phyloP scores from a whole-genome alignment of 805 yeast species.

The Saturnispora silvae region DNA sequence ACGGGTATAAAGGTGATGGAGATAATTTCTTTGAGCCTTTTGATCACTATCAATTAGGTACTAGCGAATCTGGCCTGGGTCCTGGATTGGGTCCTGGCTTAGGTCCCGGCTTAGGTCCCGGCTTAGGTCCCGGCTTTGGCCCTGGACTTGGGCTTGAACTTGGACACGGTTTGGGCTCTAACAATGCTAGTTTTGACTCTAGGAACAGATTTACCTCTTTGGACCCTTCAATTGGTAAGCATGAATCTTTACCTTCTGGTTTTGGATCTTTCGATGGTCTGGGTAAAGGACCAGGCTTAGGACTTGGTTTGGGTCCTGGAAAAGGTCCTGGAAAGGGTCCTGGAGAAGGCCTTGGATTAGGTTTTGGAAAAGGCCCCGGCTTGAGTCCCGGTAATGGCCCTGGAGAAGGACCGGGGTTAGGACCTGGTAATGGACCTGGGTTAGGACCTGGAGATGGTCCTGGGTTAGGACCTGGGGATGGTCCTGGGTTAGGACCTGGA shows the following conservation, averaged over 20 bases:
- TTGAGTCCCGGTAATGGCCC: constrained; percentile 5
- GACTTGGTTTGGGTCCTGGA: constrained; percentile 7
- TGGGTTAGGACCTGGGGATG: constrained; percentile 21
- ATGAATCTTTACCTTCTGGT: constrained; percentile 15
- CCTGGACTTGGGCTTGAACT: constrained; percentile 8
- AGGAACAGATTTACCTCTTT: too few relatives aligned
- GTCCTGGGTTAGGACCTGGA: too few relatives aligned
- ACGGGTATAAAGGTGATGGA: too few relatives aligned
- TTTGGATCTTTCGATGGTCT: constrained; percentile 24
- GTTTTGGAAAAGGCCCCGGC: constrained; percentile 11
- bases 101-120: constrained; percentile 11
- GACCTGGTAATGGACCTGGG: constrained; percentile 8
- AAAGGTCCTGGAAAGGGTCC: constrained; percentile 4
- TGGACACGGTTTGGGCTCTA: too few relatives aligned
- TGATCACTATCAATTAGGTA: constrained; percentile 8
- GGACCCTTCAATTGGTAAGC: too few relatives aligned
- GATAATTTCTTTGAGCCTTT: constrained; percentile 8
- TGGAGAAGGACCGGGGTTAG: constrained; percentile 16
- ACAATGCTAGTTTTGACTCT: too few relatives aligned
- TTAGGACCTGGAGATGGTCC: constrained; percentile 6
- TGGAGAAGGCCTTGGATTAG: constrained; percentile 27
- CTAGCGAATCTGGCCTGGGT: constrained; percentile 1
- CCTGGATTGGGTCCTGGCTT: constrained; percentile 8
- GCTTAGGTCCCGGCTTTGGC: constrained; percentile 24
- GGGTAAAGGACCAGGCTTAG: constrained; percentile 9